These are phyloP conservation scores for Colletotrichum brevisporum DNA, from an alignment of 2,329 filamentous ascomycete species.

Conservation along the genomic window DNA sequence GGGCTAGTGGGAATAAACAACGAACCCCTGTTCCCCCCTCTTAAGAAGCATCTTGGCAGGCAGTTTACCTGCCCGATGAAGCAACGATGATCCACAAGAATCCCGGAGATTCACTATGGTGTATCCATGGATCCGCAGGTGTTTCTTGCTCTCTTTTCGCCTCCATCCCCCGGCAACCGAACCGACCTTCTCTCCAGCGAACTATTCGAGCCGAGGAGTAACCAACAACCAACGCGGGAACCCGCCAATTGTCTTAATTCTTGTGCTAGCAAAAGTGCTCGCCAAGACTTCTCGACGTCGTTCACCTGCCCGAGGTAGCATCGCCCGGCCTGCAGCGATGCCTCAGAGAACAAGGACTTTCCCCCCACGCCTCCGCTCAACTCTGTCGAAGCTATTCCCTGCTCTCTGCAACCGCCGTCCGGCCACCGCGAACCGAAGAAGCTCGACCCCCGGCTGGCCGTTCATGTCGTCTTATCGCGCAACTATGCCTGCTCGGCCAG, in stretches of 20 bases:
- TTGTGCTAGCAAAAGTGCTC: constrained; percentile 26
- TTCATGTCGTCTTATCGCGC: constrained; percentile 37
- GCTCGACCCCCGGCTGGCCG: too few species aligned
- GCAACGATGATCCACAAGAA: constrained; percentile 33
- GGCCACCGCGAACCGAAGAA: neutral
- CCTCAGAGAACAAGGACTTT: constrained; percentile 15
- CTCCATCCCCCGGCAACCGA: neutral
- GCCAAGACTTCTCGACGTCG: constrained; percentile 29
- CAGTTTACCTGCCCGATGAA: constrained; percentile 31
- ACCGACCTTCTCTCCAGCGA: constrained; percentile 12
- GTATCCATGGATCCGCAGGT: neutral
- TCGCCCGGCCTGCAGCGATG: constrained; percentile 31
- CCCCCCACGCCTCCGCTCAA: neutral
- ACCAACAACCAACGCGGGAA: neutral
- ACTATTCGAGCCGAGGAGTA: neutral
- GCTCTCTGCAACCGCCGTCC: neutral
- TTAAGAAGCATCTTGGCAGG: constrained; percentile 28
- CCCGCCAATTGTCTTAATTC: constrained; percentile 3
- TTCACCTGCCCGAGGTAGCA: constrained; percentile 39
- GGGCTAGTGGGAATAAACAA: constrained; percentile 24
- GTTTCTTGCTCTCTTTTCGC: constrained; percentile 6
- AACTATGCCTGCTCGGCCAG: constrained; percentile 10
- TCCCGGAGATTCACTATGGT: neutral
- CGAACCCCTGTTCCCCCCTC: constrained; percentile 23
- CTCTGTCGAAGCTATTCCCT: constrained; percentile 19